Conservation (phyloP, 108 stramenopile species). For the Pseudonitzschia multiseries region DNA sequence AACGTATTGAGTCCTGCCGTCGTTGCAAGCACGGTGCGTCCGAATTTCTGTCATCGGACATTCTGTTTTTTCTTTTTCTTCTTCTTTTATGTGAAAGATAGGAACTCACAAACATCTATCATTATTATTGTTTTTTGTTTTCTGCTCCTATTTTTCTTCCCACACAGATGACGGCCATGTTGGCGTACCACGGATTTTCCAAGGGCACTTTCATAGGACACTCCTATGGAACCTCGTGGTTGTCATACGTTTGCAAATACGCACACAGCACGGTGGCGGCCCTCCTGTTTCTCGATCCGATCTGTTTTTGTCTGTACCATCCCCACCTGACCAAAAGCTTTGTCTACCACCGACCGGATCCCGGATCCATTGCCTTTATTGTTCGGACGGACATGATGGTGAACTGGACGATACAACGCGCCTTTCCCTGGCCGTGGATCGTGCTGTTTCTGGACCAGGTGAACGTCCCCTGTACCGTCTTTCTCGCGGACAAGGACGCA, state of each 20-base stretch:
- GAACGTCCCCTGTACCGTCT: slow-evolving; percentile 65
- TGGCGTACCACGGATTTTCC: slow-evolving; percentile 70
- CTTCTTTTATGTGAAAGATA: no score
- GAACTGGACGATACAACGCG: slow-evolving; percentile 78
- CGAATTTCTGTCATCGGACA: background rate
- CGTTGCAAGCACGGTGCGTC: slow-evolving; percentile 59
- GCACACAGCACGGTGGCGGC: slow-evolving; percentile 70
- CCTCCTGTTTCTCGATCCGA: slow-evolving; percentile 79
- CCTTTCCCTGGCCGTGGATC: slow-evolving; percentile 86
- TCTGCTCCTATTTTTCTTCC: background rate
- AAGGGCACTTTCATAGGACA: slow-evolving; percentile 77
- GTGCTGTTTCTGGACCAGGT: slow-evolving; percentile 76
- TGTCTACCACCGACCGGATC: slow-evolving; percentile 79
- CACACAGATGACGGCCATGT: slow-evolving; percentile 68
- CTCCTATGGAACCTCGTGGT: slow-evolving; percentile 84
- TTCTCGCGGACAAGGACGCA: slow-evolving; percentile 75
- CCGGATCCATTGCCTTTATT: slow-evolving; percentile 71
- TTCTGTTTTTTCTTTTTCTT: background rate
- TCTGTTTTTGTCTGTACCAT: slow-evolving; percentile 84
- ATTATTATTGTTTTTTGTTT: background rate
- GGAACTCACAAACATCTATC: background rate
- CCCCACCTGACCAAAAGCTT: slow-evolving; percentile 74
- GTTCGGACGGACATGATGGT: slow-evolving; percentile 82
- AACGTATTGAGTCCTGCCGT: slow-evolving; percentile 70
- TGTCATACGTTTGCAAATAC: slow-evolving; percentile 82